A percentile compares a stretch with the other conserved stretches of the same genome.
Conservation (phyloP, 2,329 filamentous ascomycete genomes). For the Pyrenophora seminiperda region DNA sequence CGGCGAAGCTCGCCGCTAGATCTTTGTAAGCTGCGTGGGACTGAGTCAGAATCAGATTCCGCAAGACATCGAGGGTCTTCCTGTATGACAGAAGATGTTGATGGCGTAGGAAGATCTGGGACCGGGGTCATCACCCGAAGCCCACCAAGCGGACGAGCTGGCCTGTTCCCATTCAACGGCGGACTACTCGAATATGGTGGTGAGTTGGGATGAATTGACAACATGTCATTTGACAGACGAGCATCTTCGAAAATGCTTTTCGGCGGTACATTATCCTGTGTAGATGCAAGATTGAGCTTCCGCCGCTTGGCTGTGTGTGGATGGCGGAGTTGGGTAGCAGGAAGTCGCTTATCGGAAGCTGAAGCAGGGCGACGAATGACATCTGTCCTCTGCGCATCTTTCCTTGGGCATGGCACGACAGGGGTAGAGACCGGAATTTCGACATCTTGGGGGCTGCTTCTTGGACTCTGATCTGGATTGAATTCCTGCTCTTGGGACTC, state of each 20-base stretch:
- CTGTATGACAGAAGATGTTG: constrained; percentile 38
- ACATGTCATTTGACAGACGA: constrained; percentile 31
- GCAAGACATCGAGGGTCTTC: constrained; percentile 17
- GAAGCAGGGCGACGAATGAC: constrained; percentile 10
- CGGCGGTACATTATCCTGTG: constrained; percentile 13
- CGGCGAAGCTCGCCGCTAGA: constrained; percentile 17
- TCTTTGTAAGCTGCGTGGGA: constrained; percentile 20
- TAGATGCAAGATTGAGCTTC: constrained; percentile 23
- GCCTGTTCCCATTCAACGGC: constrained; percentile 10
- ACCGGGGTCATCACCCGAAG: constrained; percentile 10
- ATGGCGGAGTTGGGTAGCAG: constrained; percentile 22
- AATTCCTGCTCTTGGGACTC: constrained; percentile 45
- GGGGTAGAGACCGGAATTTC: constrained; percentile 36
- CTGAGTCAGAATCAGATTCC: constrained; percentile 32
- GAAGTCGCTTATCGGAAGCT: constrained; percentile 8
- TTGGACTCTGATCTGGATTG: constrained; percentile 28
- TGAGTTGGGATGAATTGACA: constrained; percentile 51
- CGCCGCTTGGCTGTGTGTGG: constrained; percentile 28
- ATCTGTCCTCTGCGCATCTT: constrained; percentile 5
- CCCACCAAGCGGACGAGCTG: constrained; percentile 10
- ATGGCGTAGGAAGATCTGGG: constrained; percentile 39
- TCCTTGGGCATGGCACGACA: constrained; percentile 8
- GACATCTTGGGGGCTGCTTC: constrained; percentile 31
- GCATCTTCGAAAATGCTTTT: constrained; percentile 16
- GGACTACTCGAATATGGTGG: constrained; percentile 48